phyloP scores from a whole-genome alignment of 768 basidiomycete species.

The Lactarius deliciosus region DNA sequence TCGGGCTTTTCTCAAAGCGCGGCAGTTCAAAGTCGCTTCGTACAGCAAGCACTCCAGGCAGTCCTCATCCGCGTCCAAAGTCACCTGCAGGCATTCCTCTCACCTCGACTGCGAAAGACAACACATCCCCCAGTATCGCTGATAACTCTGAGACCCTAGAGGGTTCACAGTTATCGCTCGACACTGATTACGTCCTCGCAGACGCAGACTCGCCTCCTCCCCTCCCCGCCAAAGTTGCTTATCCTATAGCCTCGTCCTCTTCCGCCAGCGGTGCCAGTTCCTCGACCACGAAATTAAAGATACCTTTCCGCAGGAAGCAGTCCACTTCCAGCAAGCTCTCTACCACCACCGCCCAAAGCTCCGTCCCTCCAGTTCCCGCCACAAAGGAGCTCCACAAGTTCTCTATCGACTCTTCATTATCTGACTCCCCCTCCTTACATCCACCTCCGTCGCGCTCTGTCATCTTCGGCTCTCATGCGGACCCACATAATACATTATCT shows the following conservation, averaged over 20 bases:
- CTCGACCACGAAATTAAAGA: constrained; percentile 46
- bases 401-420: constrained; percentile 45
- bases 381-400: constrained; percentile 12
- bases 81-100: background rate
- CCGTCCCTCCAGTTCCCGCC: constrained; percentile 32
- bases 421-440: constrained; percentile 43
- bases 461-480: constrained; percentile 60
- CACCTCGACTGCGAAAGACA: constrained; percentile 9
- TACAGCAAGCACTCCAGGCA: background rate
- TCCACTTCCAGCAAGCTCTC: constrained; percentile 31
- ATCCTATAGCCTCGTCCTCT: constrained; percentile 27
- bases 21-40: constrained; percentile 1
- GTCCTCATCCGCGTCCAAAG: background rate
- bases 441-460: constrained; percentile 65
- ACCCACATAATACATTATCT: constrained; percentile 51
- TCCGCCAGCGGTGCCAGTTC: constrained; percentile 22
- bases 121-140: constrained; percentile 20
- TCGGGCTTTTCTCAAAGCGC: constrained; percentile 26
- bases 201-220: constrained; percentile 26
- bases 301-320: constrained; percentile 44
- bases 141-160: constrained; percentile 19
- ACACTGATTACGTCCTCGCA: constrained; percentile 28
- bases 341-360: constrained; percentile 36
- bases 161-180: constrained; percentile 23
- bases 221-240: constrained; percentile 1